These are phyloP conservation scores for Eucalyptus cloeziana DNA, from an alignment of 345 rosid species.

Conservation along the genomic window DNA sequence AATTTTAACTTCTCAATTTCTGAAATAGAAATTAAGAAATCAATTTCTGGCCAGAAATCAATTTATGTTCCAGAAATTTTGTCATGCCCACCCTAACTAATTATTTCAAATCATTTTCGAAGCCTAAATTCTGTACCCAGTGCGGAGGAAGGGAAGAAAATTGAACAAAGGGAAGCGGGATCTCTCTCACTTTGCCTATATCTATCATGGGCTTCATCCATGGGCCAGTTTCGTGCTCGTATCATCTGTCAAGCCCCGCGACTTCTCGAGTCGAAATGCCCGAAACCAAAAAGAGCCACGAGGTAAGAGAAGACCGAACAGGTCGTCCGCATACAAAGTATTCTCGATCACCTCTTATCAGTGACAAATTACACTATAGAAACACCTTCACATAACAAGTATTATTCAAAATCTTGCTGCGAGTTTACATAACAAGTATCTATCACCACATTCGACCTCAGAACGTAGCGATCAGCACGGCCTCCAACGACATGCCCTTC, in stretches of 20 bases:
- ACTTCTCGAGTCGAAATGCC: no score
- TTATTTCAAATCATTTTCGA: background rate
- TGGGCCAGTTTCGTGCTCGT: background rate
- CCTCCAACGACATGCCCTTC: slow-evolving; percentile 64
- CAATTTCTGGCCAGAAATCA: no score
- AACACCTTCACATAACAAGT: background rate
- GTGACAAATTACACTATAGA: background rate
- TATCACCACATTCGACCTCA: background rate
- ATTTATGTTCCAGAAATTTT: no score
- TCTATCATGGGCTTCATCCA: background rate
- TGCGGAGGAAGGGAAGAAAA: background rate
- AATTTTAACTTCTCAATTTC: no score
- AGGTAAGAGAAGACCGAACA: background rate
- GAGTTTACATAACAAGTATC: background rate
- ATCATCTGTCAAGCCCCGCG: background rate
- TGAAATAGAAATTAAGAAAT: no score
- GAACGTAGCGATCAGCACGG: slow-evolving; percentile 32
- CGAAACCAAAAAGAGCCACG: background rate
- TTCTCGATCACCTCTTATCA: background rate
- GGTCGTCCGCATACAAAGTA: background rate
- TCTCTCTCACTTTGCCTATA: background rate
- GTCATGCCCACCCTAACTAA: no score
- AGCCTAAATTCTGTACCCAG: background rate
- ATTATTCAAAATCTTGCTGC: background rate
- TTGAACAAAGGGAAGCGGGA: background rate